Evolutionary conservation across 495 filamentous ascomycete genomes (phyloP), one percentile per base, ranked within the genome.

Genomic region (Platismatia glauca): DNA sequence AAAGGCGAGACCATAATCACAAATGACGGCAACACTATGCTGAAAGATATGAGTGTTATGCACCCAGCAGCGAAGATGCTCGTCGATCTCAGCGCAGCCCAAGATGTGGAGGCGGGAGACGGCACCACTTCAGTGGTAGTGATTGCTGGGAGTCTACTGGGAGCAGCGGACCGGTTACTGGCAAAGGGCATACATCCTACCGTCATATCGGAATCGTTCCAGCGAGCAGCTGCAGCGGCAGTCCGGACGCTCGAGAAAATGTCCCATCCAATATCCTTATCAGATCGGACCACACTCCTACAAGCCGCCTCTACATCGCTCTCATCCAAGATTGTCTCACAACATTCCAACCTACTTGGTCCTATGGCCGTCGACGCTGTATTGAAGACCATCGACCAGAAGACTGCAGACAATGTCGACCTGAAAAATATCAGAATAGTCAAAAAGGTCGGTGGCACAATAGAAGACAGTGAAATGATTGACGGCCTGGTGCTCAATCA

Each of bases 61-160:
- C 94, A 98, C 74, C 94, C 94, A 43, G 92, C 94, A 61, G 94
- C 94, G 48, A 94, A 95, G 79, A 98, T 98, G 94, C 85, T 98
- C 59, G 94, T 98, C 67, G 91, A 98, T 72, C 83, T 98, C 57
- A 93, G 91, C 69, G 89, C 93, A 65, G 94, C 94, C 66, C 94
- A 98, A 74, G 94, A 98, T 81, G 89, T 98, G 64, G 94, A 98
- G 74, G 94, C 94, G 64, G 94, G 94, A 75, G 94, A 98, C 77
- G 94, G 94, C 73, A 98, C 94, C 61, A 98, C 94, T 41, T 97
- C 94, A 7, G 94, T 98, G 13, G 94, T 98, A 57, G 94, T 98
- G 61, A 96, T 98, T 73, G 90, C 90, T 67, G 94, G 94, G 67
- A 95, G 90, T 75, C 76, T 98, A 66, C 82, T 98, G 48, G 95